Evolutionary conservation across 2,329 filamentous ascomycete genomes (phyloP), one percentile per base, ranked within the genome.

Genomic region (Zymoseptoria brevis): DNA sequence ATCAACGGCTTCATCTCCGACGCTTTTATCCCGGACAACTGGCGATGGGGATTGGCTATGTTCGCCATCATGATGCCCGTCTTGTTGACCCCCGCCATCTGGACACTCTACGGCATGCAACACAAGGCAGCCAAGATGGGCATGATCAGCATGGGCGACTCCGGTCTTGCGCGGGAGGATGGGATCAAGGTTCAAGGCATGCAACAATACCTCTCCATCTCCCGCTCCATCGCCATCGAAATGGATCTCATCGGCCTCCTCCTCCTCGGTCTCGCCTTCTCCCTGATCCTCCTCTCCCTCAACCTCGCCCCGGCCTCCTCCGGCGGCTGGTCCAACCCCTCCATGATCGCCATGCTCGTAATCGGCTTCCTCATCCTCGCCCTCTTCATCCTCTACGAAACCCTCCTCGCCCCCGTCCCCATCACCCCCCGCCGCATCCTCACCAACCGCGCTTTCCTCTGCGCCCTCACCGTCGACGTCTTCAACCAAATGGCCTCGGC

Each of bases 1-100:
- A 62, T 78, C 63, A 76, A 75, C 24, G 76, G 75, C 1, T 76
- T 76, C 65, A 78, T 79, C 19, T 71, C 71, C 3, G 72, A 77
- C 5, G 72, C 62, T 19, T 75, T 77, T 48, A 62, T 70, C 6
- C 63, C 66, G 4, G 73, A 75, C 22, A 64, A 75, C 50, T 69
- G 67, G 66, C 57, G 66, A 7, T 68, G 66, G 67, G 67, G 67
- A 13, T 53, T 68, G 4, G 67, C 65, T 29, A 69, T 69, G 65
- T 68, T 67, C 50, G 67, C 67, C 26, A 68, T 69, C 54, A 65
- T 69, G 60, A 64, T 65, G 29, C 67, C 65, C 2, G 53, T 67
- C 41, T 53, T 66, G 1, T 55, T 68, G 7, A 55, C 64, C 19
- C 69, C 68, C 0, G 66, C 67, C 24, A 71, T 72, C 52, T 48